Base-by-base conservation (phyloP, 768 basidiomycete species). In the Cystobasidium ongulense region DNA sequence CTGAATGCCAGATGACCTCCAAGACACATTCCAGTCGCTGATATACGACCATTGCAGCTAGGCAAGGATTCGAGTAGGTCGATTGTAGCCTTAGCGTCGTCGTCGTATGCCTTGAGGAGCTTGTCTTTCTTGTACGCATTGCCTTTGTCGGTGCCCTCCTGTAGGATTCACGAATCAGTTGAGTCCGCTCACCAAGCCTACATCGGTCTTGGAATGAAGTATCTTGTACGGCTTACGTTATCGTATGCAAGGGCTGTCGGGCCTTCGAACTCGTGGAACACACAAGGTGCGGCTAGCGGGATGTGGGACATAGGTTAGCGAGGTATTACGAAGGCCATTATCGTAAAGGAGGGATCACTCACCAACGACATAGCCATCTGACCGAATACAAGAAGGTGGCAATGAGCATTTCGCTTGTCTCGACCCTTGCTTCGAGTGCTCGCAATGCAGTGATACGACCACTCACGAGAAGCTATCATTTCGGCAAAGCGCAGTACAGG, bases 81-180 rank as follows among this genome's bases (percentile, higher is more conserved):
- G 13, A 71, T 31, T 7, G 68, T 29, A 4, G 68, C 68, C 17
- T 29, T 71, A n/a, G 68, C 50, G 38, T 71, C 68, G n/a, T 54
- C 50, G 54, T 71, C 68, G 27, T 71, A 71, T 10, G 68, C 68
- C 23, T 54, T 54, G 2, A 71, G 68, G 13, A 57, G 68, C 36
- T 71, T 71, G 36, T 71, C 43, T 31, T 39, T 46, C 54, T 71
- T 71, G 54, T 71, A 71, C 4, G 33, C 68, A 31, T 71, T 71
- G 21, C 68, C 68, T 35, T 71, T 71, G 36, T 71, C 68, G 33
- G 68, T 71, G 25, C 68, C 68, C 39, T 71, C 68, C 46, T 50
- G n/a, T 21, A 50, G 15, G 18, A 7, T 3, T 21, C 4, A 50
- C n/a, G 46, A 3, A n/a, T 50, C 46, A 50, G 39, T 17, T 17